These are phyloP conservation scores for Vaucheria bursata DNA, from an alignment of 352 stramenopile species.

Conservation along the genomic window DNA sequence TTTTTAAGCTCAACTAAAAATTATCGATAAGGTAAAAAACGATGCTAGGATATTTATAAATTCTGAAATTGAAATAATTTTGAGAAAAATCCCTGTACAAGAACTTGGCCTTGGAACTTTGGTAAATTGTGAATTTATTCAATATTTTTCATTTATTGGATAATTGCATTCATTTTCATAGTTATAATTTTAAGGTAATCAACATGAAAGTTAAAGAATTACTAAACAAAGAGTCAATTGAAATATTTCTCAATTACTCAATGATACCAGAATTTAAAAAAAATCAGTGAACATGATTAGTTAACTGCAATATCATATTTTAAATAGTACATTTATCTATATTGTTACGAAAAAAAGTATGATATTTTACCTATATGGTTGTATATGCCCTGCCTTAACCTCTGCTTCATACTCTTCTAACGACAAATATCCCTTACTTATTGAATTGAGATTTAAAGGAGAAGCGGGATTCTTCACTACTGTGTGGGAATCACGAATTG, in stretches of 20 bases:
- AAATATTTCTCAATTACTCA: neutral
- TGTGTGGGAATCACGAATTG: neutral
- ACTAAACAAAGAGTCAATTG: neutral
- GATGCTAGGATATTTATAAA: too few species aligned
- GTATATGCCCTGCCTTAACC: neutral
- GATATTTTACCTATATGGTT: conserved; percentile 6
- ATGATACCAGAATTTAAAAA: neutral
- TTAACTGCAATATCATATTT: neutral
- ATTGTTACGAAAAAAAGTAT: too few species aligned
- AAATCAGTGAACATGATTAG: neutral
- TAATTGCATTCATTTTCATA: too few species aligned
- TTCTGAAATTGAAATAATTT: too few species aligned
- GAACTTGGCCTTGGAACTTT: too few species aligned
- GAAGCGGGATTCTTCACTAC: neutral
- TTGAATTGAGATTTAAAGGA: neutral
- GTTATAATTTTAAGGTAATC: neutral
- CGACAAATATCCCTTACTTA: neutral
- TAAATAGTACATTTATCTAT: neutral
- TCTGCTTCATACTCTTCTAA: neutral
- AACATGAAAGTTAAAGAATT: neutral
- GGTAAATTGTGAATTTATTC: too few species aligned
- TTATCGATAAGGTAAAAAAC: too few species aligned
- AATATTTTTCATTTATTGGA: too few species aligned
- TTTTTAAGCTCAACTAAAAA: too few species aligned
- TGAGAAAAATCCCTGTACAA: too few species aligned